Base-by-base conservation (phyloP, 768 basidiomycete species). In the Russula abietina region DNA sequence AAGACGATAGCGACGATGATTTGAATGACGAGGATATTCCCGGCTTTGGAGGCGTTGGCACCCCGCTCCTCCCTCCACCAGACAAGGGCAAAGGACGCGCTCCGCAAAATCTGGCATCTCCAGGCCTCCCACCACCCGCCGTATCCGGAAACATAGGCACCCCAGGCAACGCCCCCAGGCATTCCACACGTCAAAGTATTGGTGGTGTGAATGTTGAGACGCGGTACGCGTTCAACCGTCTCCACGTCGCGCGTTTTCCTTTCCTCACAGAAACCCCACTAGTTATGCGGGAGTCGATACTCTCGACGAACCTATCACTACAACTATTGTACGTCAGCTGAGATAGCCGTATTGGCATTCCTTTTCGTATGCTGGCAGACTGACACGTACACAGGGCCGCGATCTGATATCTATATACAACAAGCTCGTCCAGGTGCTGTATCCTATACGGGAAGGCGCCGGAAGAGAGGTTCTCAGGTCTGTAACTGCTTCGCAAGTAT, bases 401-500 rank as follows among this genome's bases (percentile, higher is more conserved):
- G 95, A 98, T 72, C 76, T 97, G 26, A 70, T 87, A 17, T 97
- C 95, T 0, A 94, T 98, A 65, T 95, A 95, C 71, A 80, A 86
- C 30, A 98, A 98, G 74, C 80, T 98, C 2, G 79, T 96, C 1
- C 96, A 98, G 76, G 96, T 98, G 9, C 77, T 98, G 39, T 95
- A 94, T 68, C 96, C 96, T 10, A 84, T 77, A 8, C 75, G 89
- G 60, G 81, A 82, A 65, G 78, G 86, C 8, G 80, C 79, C 6
- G 84, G 84, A 12, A 85, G 91, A 53, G 93, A 94, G 76, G 90
- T 94, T 5, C 75, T 94, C 51, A 83, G 80, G 95, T 91, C 48
- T 58, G 80, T 60, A 22, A 32, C 28, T 61, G 12, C 36, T 38
- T 39, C 39, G 33, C 60, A 14, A 45, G 30, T 53, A 16, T 53